phyloP scores from a whole-genome alignment of 768 basidiomycete species.

The Grammothele lineata region DNA sequence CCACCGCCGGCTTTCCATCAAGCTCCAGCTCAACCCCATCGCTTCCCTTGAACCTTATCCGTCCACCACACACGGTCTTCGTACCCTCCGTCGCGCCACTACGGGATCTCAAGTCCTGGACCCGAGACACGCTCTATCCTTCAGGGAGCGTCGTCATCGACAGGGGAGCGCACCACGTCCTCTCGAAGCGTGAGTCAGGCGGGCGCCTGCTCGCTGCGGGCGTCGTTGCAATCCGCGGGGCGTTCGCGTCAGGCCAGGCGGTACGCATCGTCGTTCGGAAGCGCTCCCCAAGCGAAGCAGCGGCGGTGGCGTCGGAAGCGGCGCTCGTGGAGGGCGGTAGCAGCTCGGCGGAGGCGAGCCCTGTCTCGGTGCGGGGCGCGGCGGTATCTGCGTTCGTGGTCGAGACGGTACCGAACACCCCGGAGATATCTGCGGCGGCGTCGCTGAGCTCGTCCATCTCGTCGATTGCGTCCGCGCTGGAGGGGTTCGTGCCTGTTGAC shows the following conservation, averaged over 20 bases:
- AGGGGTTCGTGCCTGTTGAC: slow-evolving; percentile 8
- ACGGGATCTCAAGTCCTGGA: slow-evolving; percentile 92
- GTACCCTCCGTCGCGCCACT: slow-evolving; percentile 66
- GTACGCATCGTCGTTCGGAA: slow-evolving; percentile 72
- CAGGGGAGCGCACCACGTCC: slow-evolving; percentile 80
- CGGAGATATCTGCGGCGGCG: slow-evolving; percentile 38
- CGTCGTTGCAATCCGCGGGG: slow-evolving; percentile 80
- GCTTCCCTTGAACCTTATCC: not conserved
- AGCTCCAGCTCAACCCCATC: not conserved
- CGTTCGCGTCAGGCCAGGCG: slow-evolving; percentile 92
- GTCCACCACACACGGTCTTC: slow-evolving; percentile 87
- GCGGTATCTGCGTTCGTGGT: slow-evolving; percentile 33
- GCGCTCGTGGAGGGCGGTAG: slow-evolving; percentile 16
- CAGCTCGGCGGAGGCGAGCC: slow-evolving; percentile 21
- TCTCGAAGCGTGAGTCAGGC: slow-evolving; percentile 82
- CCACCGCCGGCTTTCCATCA: slow-evolving; percentile 10
- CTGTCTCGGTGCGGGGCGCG: slow-evolving; percentile 27
- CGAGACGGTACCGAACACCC: slow-evolving; percentile 52
- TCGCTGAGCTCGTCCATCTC: slow-evolving; percentile 43
- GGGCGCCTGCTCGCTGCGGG: slow-evolving; percentile 91
- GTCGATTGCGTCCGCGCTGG: slow-evolving; percentile 29
- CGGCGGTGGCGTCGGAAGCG: slow-evolving; percentile 7
- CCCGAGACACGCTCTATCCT: slow-evolving; percentile 88
- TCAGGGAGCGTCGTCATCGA: slow-evolving; percentile 89
- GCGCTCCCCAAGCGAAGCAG: slow-evolving; percentile 22